Percentiles rank a stretch among this genome's conserved stretches.
These are phyloP conservation scores for Vitis amurensis DNA, from an alignment of 164 flowering plant species.

Conservation along the genomic window DNA sequence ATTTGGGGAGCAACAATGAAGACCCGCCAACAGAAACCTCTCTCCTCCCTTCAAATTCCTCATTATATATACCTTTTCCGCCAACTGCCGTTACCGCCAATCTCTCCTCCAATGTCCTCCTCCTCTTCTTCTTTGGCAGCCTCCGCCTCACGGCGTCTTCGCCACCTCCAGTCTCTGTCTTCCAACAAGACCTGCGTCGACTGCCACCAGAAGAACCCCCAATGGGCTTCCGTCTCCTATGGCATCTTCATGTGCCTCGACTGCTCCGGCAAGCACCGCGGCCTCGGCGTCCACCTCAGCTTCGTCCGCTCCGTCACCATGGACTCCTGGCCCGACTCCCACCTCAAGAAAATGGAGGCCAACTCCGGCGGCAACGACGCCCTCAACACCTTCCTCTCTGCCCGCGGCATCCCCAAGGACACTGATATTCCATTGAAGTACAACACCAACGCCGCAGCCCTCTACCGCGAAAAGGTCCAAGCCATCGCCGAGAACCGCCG, in stretches of 20 bases:
- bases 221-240: conserved; percentile 98
- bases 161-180: conserved; percentile 80
- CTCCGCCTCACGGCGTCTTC: conserved; percentile 42
- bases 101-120: no score
- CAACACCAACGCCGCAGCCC: conserved; percentile 70
- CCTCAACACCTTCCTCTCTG: conserved; percentile 62
- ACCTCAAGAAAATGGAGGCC: conserved; percentile 89
- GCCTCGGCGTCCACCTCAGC: conserved; percentile 97
- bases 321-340: conserved; percentile 99
- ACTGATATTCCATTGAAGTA: conserved; percentile 84
- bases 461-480: conserved; percentile 72
- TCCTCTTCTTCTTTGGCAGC: no score
- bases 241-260: conserved; percentile 99
- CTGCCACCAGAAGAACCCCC: conserved; percentile 93
- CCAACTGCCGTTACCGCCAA: no score
- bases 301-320: conserved; percentile 97
- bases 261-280: conserved; percentile 98
- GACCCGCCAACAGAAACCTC: no score
- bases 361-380: conserved; percentile 69
- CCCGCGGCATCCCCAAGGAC: conserved; percentile 70
- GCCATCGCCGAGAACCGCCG: conserved; percentile 75
- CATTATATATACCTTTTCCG: no score
- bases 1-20: no score
- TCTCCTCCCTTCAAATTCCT: no score
- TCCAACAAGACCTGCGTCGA: conserved; percentile 92